phyloP scores from a whole-genome alignment of 176 grass and related monocot genomes.

The Chloris gayana region DNA sequence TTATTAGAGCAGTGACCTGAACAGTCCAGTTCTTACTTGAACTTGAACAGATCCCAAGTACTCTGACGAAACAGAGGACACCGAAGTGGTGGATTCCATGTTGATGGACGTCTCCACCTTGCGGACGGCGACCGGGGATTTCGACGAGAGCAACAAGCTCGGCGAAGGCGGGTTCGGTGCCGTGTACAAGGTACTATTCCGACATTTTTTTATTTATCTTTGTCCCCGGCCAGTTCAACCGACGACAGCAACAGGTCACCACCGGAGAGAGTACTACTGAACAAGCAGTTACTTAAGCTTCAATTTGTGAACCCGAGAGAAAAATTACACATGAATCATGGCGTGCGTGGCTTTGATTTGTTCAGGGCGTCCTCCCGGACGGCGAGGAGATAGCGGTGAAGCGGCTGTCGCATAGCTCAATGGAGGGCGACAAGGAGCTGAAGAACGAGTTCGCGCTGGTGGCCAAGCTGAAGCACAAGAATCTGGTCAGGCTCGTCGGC shows the following conservation, averaged over 20 bases:
- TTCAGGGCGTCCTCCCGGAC: neutral
- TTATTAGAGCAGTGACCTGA: neutral
- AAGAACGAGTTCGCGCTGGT: neutral
- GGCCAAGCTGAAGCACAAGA: neutral
- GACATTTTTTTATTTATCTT: no score
- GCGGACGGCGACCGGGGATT: conserved; percentile 35
- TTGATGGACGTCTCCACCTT: conserved; percentile 48
- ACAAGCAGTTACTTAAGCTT: no score
- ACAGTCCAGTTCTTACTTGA: neutral
- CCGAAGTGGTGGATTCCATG: conserved; percentile 33
- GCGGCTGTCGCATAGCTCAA: neutral
- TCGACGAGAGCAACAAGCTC: conserved; percentile 51
- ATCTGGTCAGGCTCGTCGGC: neutral
- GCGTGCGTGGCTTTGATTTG: no score
- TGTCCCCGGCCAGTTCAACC: no score
- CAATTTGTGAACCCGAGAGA: no score
- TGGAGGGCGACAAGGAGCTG: neutral
- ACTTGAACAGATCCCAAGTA: conserved; percentile 21
- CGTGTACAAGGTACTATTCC: conserved; percentile 56
- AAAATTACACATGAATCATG: no score
- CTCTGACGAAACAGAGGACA: conserved; percentile 3
- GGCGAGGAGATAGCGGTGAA: neutral
- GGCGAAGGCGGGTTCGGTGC: conserved; percentile 32
- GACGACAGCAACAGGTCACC: no score
- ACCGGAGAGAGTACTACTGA: no score